Conservation (phyloP, 108 stramenopile species). For the Cyclotella baltica region DNA sequence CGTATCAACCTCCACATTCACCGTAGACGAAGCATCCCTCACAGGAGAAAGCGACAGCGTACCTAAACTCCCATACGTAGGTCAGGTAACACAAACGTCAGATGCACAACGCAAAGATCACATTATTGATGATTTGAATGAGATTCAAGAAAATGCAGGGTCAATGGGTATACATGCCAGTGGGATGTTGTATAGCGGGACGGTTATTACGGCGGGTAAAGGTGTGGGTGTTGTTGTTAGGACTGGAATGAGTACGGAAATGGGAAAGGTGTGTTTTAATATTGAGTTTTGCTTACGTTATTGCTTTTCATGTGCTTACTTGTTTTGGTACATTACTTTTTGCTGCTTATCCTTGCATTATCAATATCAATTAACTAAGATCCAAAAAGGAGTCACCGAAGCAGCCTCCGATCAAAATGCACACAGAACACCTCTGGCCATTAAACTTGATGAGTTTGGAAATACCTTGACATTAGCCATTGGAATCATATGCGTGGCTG, state of each 20-base stretch:
- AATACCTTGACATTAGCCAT: constrained; percentile 92
- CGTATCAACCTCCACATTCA: constrained; percentile 62
- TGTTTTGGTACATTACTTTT: background rate
- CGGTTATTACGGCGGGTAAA: constrained; percentile 91
- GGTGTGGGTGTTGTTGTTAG: constrained; percentile 91
- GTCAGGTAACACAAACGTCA: constrained; percentile 44
- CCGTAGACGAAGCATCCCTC: constrained; percentile 80
- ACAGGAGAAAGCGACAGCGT: constrained; percentile 90
- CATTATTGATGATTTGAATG: constrained; percentile 53
- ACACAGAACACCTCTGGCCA: constrained; percentile 93
- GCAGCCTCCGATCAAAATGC: constrained; percentile 68
- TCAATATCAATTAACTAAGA: constrained; percentile 35
- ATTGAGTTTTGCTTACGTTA: background rate
- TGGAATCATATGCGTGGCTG: constrained; percentile 90
- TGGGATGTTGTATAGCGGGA: constrained; percentile 95
- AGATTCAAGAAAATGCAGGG: constrained; percentile 50
- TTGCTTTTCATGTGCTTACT: background rate
- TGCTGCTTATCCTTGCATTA: background rate
- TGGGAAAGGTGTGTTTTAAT: constrained; percentile 76
- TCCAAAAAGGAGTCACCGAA: constrained; percentile 84
- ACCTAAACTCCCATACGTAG: constrained; percentile 68
- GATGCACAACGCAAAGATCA: constrained; percentile 39
- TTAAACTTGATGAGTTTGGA: constrained; percentile 97
- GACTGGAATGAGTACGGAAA: constrained; percentile 95
- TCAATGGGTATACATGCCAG: constrained; percentile 47